These are phyloP conservation scores for Apiospora aurea DNA, from an alignment of 2,329 filamentous ascomycete genomes.

Conservation along the genomic window DNA sequence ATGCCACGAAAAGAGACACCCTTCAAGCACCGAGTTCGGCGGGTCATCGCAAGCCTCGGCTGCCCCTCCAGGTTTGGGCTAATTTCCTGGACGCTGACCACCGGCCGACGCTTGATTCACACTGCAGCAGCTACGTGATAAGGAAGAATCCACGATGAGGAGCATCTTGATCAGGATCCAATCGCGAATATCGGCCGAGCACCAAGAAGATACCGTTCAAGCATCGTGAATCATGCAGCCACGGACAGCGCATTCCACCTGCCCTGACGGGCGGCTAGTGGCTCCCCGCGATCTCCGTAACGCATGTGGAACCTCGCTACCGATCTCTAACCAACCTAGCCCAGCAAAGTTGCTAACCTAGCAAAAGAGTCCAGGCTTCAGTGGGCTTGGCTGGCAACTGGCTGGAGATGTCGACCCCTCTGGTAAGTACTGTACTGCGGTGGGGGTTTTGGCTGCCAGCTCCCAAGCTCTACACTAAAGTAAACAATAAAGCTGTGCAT, in stretches of 20 bases:
- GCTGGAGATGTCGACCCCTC: no score
- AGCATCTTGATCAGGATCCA: neutral
- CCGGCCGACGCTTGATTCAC: neutral
- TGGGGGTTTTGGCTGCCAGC: no score
- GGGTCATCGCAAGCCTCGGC: neutral
- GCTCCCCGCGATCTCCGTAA: conserved; percentile 12
- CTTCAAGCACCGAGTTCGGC: neutral
- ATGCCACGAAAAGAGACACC: neutral
- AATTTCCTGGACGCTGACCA: neutral
- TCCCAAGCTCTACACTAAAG: neutral
- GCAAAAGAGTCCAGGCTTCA: conserved; percentile 1
- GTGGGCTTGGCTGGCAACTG: neutral
- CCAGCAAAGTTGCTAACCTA: neutral
- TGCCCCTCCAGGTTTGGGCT: conserved; percentile 1
- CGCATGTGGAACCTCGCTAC: conserved; percentile 16
- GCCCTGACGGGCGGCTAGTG: neutral
- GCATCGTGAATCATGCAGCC: conserved; percentile 9
- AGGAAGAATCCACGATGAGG: neutral
- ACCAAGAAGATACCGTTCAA: neutral
- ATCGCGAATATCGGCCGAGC: neutral
- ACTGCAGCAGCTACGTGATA: neutral
- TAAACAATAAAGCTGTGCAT: neutral
- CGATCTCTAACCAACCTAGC: neutral
- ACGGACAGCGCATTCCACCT: neutral
- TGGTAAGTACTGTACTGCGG: no score